Base-by-base conservation (phyloP, 371 early-diverging fungal species). In the Cokeromyces recurvatus region DNA sequence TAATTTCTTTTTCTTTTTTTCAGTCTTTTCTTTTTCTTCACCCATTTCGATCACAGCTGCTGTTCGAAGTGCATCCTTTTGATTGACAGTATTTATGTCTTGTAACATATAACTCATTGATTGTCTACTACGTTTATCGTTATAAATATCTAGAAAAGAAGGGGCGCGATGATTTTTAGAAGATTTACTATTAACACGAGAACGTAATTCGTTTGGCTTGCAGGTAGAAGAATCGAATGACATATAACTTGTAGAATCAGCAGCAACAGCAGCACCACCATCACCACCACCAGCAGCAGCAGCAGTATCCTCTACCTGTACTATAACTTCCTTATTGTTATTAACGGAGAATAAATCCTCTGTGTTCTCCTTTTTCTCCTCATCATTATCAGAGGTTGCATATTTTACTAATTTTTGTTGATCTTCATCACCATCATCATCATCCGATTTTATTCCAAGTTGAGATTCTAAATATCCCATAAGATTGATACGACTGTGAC, bases 1-100 rank as follows among this genome's bases (percentile, higher is more conserved):
- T 20, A 46, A 22, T 31, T 62, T 57, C 19, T 59, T 51, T n/a
- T 57, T 54, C 47, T 66, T 59, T 14, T 62, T 51, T 25, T 55
- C 53, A 17, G 48, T 45, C 25, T 50, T 53, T 21, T 50, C 31
- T 12, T 49, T 43, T 42, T 56, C 57, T 20, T 29, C 24, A 14
- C 40, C 42, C n/a, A 43, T 27, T 22, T 55, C 46, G 11, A 32
- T 24, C 17, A 35, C 32, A 8, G 40, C 21, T 2, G 19, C 32
- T 10, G 19, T 34, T 8, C 42, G 42, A 15, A 42, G 4, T 0
- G 17, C 17, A 11, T 51, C 51, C 7, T 22, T 32, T 19, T 51
- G 17, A 14, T 43, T 43, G 12, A 51, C 27, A 2, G 51, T 43
- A n/a, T 38, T n/a, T 14, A 22, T 29, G 2, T 43, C 32, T 23